Evolutionary conservation across 805 yeast genomes (phyloP).

Genomic region (Kodamaea kaohsiungensis): DNA sequence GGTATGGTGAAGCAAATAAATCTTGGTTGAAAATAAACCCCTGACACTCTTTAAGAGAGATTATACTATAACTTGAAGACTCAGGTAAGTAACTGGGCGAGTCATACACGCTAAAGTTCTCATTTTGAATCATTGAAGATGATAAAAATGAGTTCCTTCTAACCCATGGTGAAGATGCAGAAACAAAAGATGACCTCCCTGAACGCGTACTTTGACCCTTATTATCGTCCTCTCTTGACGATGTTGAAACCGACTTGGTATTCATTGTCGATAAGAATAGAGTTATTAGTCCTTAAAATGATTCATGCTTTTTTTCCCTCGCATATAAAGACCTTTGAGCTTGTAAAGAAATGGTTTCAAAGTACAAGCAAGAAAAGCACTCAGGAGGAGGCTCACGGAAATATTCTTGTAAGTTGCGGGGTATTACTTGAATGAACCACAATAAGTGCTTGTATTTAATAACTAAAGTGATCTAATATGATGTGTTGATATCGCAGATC

Average conservation of each 20-base stretch:
- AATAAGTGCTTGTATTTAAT: no score
- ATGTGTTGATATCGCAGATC: background rate
- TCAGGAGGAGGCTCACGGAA: background rate
- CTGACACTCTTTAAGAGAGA: conserved; percentile 61
- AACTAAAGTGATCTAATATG: no score
- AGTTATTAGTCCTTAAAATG: background rate
- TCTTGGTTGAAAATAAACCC: conserved; percentile 81
- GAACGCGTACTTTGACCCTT: background rate
- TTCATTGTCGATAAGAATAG: background rate
- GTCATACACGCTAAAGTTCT: conserved; percentile 56
- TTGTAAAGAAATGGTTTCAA: background rate
- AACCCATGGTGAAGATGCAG: conserved; percentile 52
- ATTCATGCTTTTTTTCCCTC: background rate
- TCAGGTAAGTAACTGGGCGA: conserved; percentile 33
- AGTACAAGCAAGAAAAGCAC: background rate
- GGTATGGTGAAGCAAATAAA: conserved; percentile 69
- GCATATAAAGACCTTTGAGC: background rate
- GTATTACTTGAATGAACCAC: no score
- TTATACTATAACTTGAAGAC: conserved; percentile 30
- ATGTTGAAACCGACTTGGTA: background rate
- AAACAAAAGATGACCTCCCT: conserved; percentile 22
- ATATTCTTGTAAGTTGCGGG: background rate
- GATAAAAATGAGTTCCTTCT: conserved; percentile 60
- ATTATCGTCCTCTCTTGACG: background rate
- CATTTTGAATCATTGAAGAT: conserved; percentile 56